A percentile compares a stretch with the other conserved stretches of the same genome.
Conservation (phyloP, 176 grass and related monocot genomes). For the Oryza glaberrima region DNA sequence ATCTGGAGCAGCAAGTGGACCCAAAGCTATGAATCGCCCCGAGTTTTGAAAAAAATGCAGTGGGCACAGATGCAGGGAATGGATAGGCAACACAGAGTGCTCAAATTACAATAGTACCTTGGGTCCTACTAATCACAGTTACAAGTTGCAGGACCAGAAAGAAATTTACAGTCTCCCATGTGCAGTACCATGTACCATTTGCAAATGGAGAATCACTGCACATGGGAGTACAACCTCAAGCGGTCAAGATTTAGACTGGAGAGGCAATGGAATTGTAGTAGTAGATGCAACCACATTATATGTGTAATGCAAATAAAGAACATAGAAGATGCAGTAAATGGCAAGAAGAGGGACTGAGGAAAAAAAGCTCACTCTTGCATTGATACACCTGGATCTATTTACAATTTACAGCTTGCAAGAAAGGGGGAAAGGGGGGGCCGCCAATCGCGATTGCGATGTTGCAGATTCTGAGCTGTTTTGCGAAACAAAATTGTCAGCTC, state of each 20-base stretch:
- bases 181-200: constrained; percentile 56
- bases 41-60: constrained; percentile 32
- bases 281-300: constrained; percentile 17
- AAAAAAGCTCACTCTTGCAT: constrained; percentile 57
- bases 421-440: constrained; percentile 27
- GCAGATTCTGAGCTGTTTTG: constrained; percentile 41
- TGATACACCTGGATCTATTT: constrained; percentile 60
- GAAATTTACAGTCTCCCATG: constrained; percentile 52
- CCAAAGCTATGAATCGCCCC: constrained; percentile 35
- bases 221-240: constrained; percentile 54
- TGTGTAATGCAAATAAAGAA: constrained; percentile 18
- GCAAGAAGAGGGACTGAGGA: background rate
- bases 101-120: constrained; percentile 32
- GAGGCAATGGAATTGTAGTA: constrained; percentile 26
- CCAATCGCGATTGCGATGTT: constrained; percentile 16
- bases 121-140: constrained; percentile 35
- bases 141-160: constrained; percentile 47
- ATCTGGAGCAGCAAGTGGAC: constrained; percentile 36
- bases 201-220: constrained; percentile 65
- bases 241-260: constrained; percentile 54
- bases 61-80: constrained; percentile 45
- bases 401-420: constrained; percentile 65
- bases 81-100: constrained; percentile 35
- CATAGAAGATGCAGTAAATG: constrained; percentile 12
- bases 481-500: constrained; percentile 36